These are phyloP conservation scores for Tuctoria greenei DNA, from an alignment of 176 grass and related monocot species.

Conservation along the genomic window DNA sequence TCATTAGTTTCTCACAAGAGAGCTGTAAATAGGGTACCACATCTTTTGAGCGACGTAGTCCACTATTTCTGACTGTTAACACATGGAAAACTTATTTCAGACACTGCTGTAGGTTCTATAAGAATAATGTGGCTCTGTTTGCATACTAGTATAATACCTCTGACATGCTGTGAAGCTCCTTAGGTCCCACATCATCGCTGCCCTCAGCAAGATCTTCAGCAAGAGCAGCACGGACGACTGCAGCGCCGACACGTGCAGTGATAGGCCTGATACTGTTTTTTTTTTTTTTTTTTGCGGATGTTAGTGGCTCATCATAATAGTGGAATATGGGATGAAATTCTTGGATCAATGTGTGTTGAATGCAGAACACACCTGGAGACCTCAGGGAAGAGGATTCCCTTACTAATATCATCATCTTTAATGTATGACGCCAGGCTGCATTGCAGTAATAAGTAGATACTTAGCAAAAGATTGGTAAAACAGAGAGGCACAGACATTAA, in stretches of 20 bases:
- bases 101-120: neutral
- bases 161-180: slow-evolving; percentile 69
- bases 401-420: slow-evolving; percentile 78
- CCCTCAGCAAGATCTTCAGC: slow-evolving; percentile 88
- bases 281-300: slow-evolving; percentile 1
- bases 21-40: slow-evolving; percentile 97
- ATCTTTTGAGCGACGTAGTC: slow-evolving; percentile 84
- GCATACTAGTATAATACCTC: slow-evolving; percentile 42
- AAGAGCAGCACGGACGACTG: slow-evolving; percentile 62
- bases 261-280: slow-evolving; percentile 83
- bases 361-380: slow-evolving; percentile 65
- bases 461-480: slow-evolving; percentile 6
- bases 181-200: slow-evolving; percentile 48
- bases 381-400: slow-evolving; percentile 82
- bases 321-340: neutral
- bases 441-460: slow-evolving; percentile 23
- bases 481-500: neutral
- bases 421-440: slow-evolving; percentile 94
- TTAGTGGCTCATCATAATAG: neutral
- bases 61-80: slow-evolving; percentile 60
- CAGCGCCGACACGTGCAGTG: slow-evolving; percentile 74
- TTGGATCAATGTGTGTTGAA: slow-evolving; percentile 12
- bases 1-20: slow-evolving; percentile 82
- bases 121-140: neutral
- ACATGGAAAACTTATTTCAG: slow-evolving; percentile 23